Evolutionary conservation across 345 rosid genomes (phyloP).

Genomic region (Citrus medica): DNA sequence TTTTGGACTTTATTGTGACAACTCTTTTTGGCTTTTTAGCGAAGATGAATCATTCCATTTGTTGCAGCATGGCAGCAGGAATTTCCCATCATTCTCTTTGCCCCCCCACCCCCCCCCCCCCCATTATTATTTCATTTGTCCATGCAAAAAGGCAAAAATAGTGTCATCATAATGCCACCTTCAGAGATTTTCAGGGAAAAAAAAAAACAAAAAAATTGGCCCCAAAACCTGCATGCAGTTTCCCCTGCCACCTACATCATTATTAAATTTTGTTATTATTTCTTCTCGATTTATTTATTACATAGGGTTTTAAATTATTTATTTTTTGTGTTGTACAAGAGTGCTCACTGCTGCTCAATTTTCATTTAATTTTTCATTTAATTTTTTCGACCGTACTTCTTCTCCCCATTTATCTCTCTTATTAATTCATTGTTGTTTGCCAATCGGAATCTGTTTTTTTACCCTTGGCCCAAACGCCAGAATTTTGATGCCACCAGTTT

Average conservation of each 20-base stretch:
- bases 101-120: neutral
- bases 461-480: neutral
- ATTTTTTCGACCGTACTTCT: slow-evolving; percentile 5
- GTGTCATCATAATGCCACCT: neutral
- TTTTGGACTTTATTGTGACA: neutral
- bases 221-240: neutral
- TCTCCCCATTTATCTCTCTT: neutral
- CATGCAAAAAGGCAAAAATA: neutral
- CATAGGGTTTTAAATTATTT: neutral
- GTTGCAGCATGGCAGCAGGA: slow-evolving; percentile 14
- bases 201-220: too few species aligned
- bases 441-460: neutral
- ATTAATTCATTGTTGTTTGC: neutral
- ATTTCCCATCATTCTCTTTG: slow-evolving; percentile 34
- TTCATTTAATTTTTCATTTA: slow-evolving; percentile 12
- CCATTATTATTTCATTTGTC: neutral
- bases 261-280: neutral
- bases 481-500: neutral
- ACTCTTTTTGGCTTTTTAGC: neutral
- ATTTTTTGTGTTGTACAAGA: neutral
- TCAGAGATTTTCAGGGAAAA: neutral
- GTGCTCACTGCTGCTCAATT: neutral
- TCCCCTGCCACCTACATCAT: neutral
- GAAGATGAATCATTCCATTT: slow-evolving; percentile 20
- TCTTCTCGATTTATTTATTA: neutral